Evolutionary conservation across 2,329 filamentous ascomycete genomes (phyloP).

Genomic region (Alternaria brassicae): DNA sequence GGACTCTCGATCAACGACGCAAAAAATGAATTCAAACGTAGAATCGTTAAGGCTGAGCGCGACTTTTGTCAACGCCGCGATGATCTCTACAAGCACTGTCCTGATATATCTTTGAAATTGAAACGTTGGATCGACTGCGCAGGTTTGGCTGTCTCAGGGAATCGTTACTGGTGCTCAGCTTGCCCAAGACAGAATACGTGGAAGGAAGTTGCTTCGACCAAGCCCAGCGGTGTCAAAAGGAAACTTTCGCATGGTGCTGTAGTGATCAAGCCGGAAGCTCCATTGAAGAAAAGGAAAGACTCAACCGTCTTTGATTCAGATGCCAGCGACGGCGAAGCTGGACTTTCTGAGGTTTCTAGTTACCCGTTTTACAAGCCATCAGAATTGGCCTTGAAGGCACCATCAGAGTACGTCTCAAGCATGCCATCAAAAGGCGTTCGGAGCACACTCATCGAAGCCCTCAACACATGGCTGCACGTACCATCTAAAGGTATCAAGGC

Average conservation of each 20-base stretch:
- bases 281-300: not conserved
- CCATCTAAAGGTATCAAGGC: not conserved
- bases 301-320: not conserved
- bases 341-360: not conserved
- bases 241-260: not conserved
- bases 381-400: not conserved
- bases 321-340: not conserved
- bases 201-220: not conserved
- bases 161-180: conserved; percentile 5
- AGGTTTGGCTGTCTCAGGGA: conserved; percentile 1
- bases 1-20: not conserved
- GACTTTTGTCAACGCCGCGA: not conserved
- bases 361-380: not conserved
- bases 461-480: not conserved
- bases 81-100: not conserved
- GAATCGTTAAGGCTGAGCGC: not conserved
- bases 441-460: not conserved
- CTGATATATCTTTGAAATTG: not conserved
- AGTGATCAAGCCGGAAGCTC: not conserved
- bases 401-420: not conserved
- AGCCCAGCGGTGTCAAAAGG: not conserved
- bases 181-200: conserved; percentile 3
- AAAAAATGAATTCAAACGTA: not conserved
- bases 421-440: conserved; percentile 7
- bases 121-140: not conserved